These are phyloP conservation scores for Coniochaeta ligniaria DNA, from an alignment of 2,329 filamentous ascomycete species.

Conservation along the genomic window DNA sequence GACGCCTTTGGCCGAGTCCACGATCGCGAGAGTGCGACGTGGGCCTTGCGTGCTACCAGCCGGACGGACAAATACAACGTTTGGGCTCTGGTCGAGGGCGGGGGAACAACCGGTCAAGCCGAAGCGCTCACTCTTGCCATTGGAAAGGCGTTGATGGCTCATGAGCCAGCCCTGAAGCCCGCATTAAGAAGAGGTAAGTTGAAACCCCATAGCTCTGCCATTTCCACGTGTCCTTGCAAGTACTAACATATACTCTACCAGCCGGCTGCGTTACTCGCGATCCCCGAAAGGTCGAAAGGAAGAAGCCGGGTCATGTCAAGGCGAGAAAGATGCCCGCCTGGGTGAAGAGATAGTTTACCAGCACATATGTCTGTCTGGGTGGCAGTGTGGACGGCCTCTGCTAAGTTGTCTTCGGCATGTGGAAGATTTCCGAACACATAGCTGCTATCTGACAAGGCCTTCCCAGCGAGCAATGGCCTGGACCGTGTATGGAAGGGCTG, in stretches of 20 bases:
- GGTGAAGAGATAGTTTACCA: conserved; percentile 68
- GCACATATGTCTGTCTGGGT: neutral
- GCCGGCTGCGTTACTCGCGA: conserved; percentile 91
- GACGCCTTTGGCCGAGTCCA: conserved; percentile 82
- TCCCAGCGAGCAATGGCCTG: neutral
- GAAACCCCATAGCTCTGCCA: neutral
- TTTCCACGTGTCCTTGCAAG: neutral
- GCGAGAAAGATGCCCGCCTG: conserved; percentile 96
- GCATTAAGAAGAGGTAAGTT: conserved; percentile 78
- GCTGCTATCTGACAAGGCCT: neutral
- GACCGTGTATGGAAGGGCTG: neutral
- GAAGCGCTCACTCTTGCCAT: conserved; percentile 89
- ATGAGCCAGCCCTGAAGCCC: conserved; percentile 88
- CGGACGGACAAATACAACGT: conserved; percentile 95
- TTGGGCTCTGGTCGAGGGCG: conserved; percentile 77
- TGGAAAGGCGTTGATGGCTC: conserved; percentile 78
- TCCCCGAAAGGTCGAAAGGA: conserved; percentile 87
- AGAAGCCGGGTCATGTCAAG: conserved; percentile 95
- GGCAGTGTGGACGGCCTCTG: neutral
- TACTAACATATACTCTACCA: conserved; percentile 30
- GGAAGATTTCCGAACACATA: neutral
- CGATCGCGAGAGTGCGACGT: conserved; percentile 89
- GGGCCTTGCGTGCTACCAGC: conserved; percentile 77
- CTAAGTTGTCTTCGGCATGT: neutral
- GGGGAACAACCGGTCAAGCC: conserved; percentile 90